These are phyloP conservation scores for Teratosphaeria nubilosa DNA, from an alignment of 2,329 filamentous ascomycete species.

Conservation along the genomic window DNA sequence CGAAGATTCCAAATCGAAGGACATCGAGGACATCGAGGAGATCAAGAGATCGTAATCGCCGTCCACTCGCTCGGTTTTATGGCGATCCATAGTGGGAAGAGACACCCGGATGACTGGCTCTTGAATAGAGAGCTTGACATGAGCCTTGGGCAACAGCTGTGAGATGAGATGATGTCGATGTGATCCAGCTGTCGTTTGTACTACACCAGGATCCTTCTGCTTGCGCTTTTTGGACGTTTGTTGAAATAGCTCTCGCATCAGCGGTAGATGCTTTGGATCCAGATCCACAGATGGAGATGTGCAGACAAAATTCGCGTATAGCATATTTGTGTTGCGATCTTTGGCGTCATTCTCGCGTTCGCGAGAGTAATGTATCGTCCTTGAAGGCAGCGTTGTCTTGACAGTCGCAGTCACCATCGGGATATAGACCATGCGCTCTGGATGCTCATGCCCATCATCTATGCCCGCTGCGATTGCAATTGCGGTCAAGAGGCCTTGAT, in stretches of 20 bases:
- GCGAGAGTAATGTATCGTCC: conserved; percentile 72
- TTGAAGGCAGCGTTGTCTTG: conserved; percentile 87
- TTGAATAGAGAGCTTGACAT: conserved; percentile 90
- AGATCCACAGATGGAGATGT: conserved; percentile 92
- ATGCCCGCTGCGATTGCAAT: conserved; percentile 86
- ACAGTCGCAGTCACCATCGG: conserved; percentile 96
- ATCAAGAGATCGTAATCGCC: conserved; percentile 94
- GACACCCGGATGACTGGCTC: conserved; percentile 89
- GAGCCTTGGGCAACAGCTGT: conserved; percentile 84
- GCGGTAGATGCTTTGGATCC: conserved; percentile 80
- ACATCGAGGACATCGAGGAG: conserved; percentile 86
- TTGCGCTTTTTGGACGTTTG: conserved; percentile 7
- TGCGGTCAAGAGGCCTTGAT: conserved; percentile 85
- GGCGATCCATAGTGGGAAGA: conserved; percentile 61
- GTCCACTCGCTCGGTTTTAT: conserved; percentile 37
- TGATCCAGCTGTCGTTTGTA: background rate
- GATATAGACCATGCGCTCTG: conserved; percentile 81
- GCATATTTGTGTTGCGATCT: conserved; percentile 87
- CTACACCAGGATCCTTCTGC: conserved; percentile 4
- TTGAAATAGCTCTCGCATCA: conserved; percentile 67
- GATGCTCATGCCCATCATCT: conserved; percentile 77
- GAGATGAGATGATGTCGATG: conserved; percentile 62
- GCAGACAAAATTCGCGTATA: conserved; percentile 92
- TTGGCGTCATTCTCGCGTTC: conserved; percentile 48
- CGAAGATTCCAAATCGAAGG: conserved; percentile 88